Percentiles rank a stretch among this genome's conserved stretches.
Evolutionary conservation across 2,329 filamentous ascomycete species (phyloP).

Genomic region (Fusarium sp.): DNA sequence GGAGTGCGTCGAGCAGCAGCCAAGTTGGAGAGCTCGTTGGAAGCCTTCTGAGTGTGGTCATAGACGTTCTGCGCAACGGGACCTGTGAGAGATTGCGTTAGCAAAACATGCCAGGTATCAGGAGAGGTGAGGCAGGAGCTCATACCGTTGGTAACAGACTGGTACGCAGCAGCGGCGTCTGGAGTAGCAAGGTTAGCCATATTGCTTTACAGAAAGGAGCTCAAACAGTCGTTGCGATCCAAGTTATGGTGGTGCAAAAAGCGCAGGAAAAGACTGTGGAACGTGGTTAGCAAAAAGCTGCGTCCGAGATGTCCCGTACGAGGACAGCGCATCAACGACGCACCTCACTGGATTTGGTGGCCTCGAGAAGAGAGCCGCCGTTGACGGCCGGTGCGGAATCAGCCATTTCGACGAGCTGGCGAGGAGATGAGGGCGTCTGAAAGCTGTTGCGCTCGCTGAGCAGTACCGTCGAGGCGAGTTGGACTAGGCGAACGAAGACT

Average conservation of each 20-base stretch:
- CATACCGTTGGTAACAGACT: slow-evolving; percentile 60
- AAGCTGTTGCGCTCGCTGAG: slow-evolving; percentile 22
- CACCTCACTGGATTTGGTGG: slow-evolving; percentile 67
- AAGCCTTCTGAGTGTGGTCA: slow-evolving; percentile 66
- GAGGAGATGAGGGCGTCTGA: slow-evolving; percentile 9
- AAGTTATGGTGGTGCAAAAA: slow-evolving; percentile 7
- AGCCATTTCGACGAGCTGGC: slow-evolving; percentile 45
- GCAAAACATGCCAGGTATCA: slow-evolving; percentile 17
- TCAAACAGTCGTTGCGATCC: not conserved
- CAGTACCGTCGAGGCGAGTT: slow-evolving; percentile 11
- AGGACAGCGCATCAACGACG: slow-evolving; percentile 42
- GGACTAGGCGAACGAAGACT: not conserved
- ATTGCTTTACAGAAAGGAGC: not conserved
- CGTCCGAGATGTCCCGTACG: slow-evolving; percentile 25
- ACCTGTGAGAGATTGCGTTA: slow-evolving; percentile 52
- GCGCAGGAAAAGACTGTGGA: slow-evolving; percentile 23
- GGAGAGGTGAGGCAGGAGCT: slow-evolving; percentile 31
- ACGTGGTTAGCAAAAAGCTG: slow-evolving; percentile 36
- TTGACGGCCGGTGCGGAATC: slow-evolving; percentile 54
- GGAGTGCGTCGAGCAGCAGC: slow-evolving; percentile 68
- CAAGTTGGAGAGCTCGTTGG: slow-evolving; percentile 67
- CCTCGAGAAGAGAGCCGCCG: slow-evolving; percentile 58
- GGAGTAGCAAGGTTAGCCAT: slow-evolving; percentile 46
- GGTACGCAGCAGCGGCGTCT: slow-evolving; percentile 64
- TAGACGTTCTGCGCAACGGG: slow-evolving; percentile 70